phyloP scores from a whole-genome alignment of 148 eudicot species.

The Spergularia bocconei region DNA sequence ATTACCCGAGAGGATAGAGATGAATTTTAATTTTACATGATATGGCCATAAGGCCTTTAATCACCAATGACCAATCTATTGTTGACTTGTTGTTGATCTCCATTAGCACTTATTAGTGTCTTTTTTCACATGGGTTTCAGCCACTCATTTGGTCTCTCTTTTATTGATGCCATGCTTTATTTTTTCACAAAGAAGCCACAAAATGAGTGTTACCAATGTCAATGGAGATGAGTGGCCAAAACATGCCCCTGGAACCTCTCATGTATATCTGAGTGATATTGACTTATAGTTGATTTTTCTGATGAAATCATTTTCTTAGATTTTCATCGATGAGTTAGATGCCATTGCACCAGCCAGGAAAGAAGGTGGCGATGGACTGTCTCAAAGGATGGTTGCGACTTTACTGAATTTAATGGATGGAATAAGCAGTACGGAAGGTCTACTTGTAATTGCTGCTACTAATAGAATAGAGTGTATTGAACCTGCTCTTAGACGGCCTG shows the following conservation, averaged over 20 bases:
- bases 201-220: background rate
- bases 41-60: background rate
- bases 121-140: background rate
- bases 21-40: background rate
- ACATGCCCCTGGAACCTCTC: conserved; percentile 5
- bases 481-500: conserved; percentile 94
- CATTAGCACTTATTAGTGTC: background rate
- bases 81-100: no score
- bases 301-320: conserved; percentile 36
- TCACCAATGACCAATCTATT: background rate
- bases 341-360: conserved; percentile 94
- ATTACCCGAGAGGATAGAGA: background rate
- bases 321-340: conserved; percentile 94
- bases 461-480: conserved; percentile 84
- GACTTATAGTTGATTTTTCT: conserved; percentile 5
- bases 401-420: conserved; percentile 91
- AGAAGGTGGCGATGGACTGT: conserved; percentile 88
- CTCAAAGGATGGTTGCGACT: conserved; percentile 91
- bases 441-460: conserved; percentile 88
- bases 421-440: conserved; percentile 57
- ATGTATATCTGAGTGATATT: background rate
- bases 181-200: background rate
- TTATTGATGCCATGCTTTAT: background rate
- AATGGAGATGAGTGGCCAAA: background rate
- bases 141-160: background rate